Base-by-base conservation (phyloP, 228 moss, liverwort and hornwort species). In the Sphagnum fallax region DNA sequence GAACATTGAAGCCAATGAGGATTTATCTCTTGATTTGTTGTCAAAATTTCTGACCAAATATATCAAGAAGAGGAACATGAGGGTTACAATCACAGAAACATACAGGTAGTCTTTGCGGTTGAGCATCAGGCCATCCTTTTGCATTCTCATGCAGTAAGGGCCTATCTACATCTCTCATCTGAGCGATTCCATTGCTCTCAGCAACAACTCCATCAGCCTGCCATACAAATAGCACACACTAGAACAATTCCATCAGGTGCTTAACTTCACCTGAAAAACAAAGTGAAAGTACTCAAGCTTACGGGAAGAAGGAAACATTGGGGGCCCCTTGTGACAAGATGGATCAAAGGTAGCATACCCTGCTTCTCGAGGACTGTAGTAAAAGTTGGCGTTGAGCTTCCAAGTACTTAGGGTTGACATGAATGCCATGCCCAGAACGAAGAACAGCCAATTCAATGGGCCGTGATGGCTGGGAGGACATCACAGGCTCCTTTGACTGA, bases 381-480 rank as follows among this genome's bases (percentile, higher is more conserved):
- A 98, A 82, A 55, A 93, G 82, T 78, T 92, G 97, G 64, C 88
- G 88, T 62, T 93, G 93, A 62, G 91, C 93, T 81, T 93, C 83
- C 71, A 87, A 71, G 78, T 93, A 93, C 76, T 98, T 98, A 63
- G 97, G 97, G 79, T 98, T 93, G 49, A 98, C 97, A 70, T 98
- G 97, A 67, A 98, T 93, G 55, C 93, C 90, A 76, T 98, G 97
- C 51, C 90, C 97, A 74, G 97, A 81, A 62, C 97, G 88, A 60
- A 82, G 83, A 70, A 91, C 59, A 52, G 87, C 68, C 59, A 80
- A 72, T n/a, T 97, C 96, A 53, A 78, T 55, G 50, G 79, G 70
- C 76, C 90, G 83, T 52, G 80, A 70, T 65, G 87, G 69, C 75
- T 80, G 87, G 59, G 72, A 78, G 73, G 67, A 76, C 60, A 74